Conservation (phyloP, 176 grass and related monocot genomes). For the Ampelocalamus luodianensis region DNA sequence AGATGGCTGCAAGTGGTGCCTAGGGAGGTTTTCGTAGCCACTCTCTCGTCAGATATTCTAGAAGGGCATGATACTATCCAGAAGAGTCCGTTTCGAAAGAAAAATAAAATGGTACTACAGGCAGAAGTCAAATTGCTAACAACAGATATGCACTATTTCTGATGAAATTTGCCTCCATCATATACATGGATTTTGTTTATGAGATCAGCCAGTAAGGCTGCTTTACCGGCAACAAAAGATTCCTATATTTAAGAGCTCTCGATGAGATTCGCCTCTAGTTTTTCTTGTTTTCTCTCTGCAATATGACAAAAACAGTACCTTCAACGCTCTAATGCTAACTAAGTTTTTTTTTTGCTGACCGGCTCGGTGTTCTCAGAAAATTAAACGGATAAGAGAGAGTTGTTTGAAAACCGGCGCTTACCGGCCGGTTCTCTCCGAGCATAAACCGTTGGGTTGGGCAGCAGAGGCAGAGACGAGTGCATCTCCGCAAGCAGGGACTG, state of each 20-base stretch:
- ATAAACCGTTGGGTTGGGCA: background rate
- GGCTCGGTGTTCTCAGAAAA: background rate
- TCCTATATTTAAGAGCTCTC: background rate
- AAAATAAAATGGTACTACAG: background rate
- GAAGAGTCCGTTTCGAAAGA: background rate
- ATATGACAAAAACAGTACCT: background rate
- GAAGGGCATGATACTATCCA: background rate
- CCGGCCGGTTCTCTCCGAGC: background rate
- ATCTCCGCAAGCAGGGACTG: background rate
- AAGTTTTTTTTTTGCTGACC: background rate
- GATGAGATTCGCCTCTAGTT: background rate
- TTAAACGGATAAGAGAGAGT: background rate
- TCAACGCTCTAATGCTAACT: background rate
- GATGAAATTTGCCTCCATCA: background rate
- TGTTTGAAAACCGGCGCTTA: background rate
- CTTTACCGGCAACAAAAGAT: background rate
- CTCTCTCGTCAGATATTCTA: slow-evolving; percentile 25
- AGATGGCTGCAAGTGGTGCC: slow-evolving; percentile 29
- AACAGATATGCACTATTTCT: background rate
- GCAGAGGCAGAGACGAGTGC: background rate
- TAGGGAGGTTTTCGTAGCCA: background rate
- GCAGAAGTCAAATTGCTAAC: background rate
- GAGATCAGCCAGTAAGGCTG: background rate
- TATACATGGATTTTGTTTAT: slow-evolving; percentile 1
- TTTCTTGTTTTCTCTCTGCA: background rate